Evolutionary conservation across 805 yeast genomes (phyloP), one percentile per base, ranked within the genome.

Genomic region (Wickerhamiella dianesei): DNA sequence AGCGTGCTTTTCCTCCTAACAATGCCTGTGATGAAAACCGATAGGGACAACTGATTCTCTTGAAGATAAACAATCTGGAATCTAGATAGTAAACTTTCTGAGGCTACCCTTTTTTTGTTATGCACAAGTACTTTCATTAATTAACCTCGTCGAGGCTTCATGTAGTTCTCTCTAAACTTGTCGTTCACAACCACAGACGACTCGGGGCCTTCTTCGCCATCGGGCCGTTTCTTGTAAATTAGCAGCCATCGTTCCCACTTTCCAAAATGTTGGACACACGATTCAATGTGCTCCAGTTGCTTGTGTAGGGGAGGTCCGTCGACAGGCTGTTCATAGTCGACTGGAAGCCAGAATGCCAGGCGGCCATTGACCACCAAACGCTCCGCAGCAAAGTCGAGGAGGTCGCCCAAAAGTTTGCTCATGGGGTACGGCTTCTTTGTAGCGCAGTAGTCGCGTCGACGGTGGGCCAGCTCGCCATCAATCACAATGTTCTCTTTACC

Each of bases 331-430:
- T 84, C 94, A 60, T 88, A 87, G 1, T 96, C 94, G 1, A 94
- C 82, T 0, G 98, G 98, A 92, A 88, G 85, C 98, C 98, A 92
- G 63, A 87, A 88, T 21, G 92, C 84, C 35, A 92, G 69, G 52
- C 97, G 69, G 0, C 96, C 95, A 5, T 75, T 76, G 2, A 77
- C 64, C 0, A 82, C 83, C 46, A 92, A 69, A 55, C 88, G 74
- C 13, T 72, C 68, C 2, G 87, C 76, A 0, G 95, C 74, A 68
- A 82, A 92, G 18, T 70, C 63, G 37, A 92, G 67, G 35, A 92
- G 67, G 59, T 89, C 96, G 55, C 81, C 84, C 37, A 92, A 66
- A 53, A 92, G 67, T 40, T 76, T 68, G 53, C 83, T 85, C 54
- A 92, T 70, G 48, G 82, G 81, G 59, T 86, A 87, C 0, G 95